These are phyloP conservation scores for Trichoderma virens DNA, from an alignment of 495 filamentous ascomycete genomes.

Conservation along the genomic window DNA sequence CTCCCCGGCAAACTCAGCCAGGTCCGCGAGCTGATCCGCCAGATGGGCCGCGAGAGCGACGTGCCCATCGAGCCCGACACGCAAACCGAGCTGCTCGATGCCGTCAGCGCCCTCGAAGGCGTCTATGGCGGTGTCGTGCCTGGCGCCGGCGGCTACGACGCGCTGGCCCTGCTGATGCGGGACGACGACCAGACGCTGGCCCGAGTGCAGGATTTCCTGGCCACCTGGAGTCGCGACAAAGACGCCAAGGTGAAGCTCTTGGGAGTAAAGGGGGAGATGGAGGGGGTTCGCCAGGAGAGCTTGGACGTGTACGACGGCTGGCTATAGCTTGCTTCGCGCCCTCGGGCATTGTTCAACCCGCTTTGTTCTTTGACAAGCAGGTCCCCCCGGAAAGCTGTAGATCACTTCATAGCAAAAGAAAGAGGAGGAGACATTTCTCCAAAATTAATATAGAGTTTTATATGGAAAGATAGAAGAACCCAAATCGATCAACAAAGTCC, in stretches of 20 bases:
- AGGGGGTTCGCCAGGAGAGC: constrained; percentile 67
- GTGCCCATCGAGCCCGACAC: constrained; percentile 88
- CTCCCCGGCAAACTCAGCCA: constrained; percentile 28
- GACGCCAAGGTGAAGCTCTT: constrained; percentile 69
- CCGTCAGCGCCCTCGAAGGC: constrained; percentile 59
- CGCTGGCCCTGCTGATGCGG: constrained; percentile 68
- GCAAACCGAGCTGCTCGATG: constrained; percentile 79
- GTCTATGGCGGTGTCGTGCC: constrained; percentile 90
- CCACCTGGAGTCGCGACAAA: constrained; percentile 56
- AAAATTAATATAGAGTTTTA: no score
- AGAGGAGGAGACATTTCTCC: no score
- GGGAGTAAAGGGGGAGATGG: constrained; percentile 77
- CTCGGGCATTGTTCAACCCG: no score
- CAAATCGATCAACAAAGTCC: no score
- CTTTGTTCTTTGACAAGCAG: no score
- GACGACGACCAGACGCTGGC: constrained; percentile 62
- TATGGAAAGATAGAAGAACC: no score
- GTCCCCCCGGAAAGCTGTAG: no score
- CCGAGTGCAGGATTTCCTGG: constrained; percentile 55
- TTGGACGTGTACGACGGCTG: constrained; percentile 55
- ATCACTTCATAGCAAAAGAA: no score
- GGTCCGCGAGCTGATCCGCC: constrained; percentile 51
- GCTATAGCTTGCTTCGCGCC: constrained; percentile 26
- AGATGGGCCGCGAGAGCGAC: constrained; percentile 62
- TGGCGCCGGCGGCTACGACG: constrained; percentile 92